Evolutionary conservation across 352 stramenopile species (phyloP).

Genomic region (Phytophthora uliginosa): DNA sequence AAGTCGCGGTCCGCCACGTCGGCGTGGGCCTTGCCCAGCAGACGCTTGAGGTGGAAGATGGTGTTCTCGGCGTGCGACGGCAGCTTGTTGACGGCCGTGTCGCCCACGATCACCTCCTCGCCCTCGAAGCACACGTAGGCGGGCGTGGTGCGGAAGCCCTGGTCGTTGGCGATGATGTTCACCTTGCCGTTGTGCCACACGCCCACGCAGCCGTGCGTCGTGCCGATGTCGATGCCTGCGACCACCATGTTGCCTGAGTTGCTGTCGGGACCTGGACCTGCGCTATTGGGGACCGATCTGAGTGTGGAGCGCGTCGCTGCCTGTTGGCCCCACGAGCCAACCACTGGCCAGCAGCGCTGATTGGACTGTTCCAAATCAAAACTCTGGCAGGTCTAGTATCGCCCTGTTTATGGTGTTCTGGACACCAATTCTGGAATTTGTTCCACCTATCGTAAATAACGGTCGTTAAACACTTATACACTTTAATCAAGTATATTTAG

Average conservation of each 20-base stretch:
- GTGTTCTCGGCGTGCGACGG: conserved; percentile 94
- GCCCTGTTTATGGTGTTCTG: neutral
- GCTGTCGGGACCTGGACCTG: conserved; percentile 14
- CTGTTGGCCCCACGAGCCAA: conserved; percentile 21
- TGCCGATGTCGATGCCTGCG: conserved; percentile 97
- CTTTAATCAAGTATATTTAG: conserved; percentile 5
- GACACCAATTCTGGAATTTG: neutral
- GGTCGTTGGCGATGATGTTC: conserved; percentile 98
- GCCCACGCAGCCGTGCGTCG: conserved; percentile 97
- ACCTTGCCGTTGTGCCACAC: conserved; percentile 98
- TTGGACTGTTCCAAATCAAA: neutral
- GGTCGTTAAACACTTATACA: neutral
- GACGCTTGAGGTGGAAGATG: conserved; percentile 91
- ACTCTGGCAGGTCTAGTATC: neutral
- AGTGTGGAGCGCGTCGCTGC: conserved; percentile 22
- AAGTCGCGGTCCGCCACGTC: conserved; percentile 85
- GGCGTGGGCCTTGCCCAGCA: conserved; percentile 86
- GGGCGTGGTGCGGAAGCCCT: conserved; percentile 98
- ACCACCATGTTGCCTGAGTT: conserved; percentile 75
- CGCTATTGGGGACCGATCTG: conserved; percentile 27
- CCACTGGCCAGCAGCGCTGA: conserved; percentile 27
- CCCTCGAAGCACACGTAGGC: conserved; percentile 98
- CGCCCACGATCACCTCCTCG: conserved; percentile 97
- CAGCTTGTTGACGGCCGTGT: conserved; percentile 97
- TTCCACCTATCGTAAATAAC: neutral